These are phyloP conservation scores for Agastache rugosa DNA, from an alignment of 257 asterid genomes.

Conservation along the genomic window DNA sequence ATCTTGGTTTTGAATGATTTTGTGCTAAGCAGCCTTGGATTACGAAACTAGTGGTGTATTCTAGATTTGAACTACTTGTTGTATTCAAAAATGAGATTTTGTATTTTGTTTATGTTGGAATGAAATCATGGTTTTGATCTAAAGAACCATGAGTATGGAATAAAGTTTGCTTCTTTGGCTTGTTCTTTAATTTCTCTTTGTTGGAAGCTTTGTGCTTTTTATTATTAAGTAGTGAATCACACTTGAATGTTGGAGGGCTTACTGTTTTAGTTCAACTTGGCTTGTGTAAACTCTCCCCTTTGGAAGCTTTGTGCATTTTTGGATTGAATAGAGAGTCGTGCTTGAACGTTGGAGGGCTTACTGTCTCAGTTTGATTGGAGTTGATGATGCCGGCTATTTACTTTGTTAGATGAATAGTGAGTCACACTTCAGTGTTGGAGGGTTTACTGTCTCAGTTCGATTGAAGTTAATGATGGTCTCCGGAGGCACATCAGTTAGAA, in stretches of 20 bases:
- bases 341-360: not conserved
- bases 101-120: not conserved
- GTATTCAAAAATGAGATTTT: not conserved
- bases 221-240: not conserved
- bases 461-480: not conserved
- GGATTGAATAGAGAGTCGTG: not conserved
- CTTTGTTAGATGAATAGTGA: not conserved
- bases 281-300: not conserved
- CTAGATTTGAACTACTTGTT: not conserved
- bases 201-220: not conserved
- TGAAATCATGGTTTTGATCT: not conserved
- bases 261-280: not conserved
- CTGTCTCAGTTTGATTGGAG: not conserved
- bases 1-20: not conserved
- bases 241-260: not conserved
- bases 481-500: not conserved
- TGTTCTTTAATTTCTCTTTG: not conserved
- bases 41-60: not conserved
- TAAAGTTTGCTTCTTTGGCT: constrained; percentile 1
- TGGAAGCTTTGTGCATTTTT: not conserved
- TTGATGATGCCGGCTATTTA: too few relatives aligned
- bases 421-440: not conserved
- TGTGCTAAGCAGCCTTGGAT: not conserved
- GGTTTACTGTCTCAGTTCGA: not conserved
- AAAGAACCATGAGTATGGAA: not conserved